phyloP scores from a whole-genome alignment of 1,284 basidiomycete species.

The Irpex sp. region DNA sequence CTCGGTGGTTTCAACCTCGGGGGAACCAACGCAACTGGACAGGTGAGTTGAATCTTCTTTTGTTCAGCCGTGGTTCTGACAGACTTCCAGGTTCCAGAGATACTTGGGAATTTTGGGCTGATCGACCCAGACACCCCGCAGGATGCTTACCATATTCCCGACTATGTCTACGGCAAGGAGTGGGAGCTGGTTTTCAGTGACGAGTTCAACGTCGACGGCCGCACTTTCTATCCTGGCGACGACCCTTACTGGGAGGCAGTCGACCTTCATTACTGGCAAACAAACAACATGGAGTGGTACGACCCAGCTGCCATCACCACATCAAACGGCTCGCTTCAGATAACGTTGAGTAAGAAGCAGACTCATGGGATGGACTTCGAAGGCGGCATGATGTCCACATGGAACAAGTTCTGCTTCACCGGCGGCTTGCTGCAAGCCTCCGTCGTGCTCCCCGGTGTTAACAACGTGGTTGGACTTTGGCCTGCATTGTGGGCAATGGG shows the following conservation, averaged over 20 bases:
- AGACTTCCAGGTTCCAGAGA: constrained; percentile 14
- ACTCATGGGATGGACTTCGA: constrained; percentile 50
- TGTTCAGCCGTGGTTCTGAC: background rate
- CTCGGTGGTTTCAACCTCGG: constrained; percentile 62
- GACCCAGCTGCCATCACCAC: constrained; percentile 57
- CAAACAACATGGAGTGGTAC: constrained; percentile 50
- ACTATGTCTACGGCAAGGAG: constrained; percentile 32
- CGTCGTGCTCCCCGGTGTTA: constrained; percentile 58
- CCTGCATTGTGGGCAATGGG: constrained; percentile 79
- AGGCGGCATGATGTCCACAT: constrained; percentile 29
- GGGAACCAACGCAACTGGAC: constrained; percentile 70
- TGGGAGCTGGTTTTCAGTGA: constrained; percentile 47
- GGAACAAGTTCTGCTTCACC: constrained; percentile 82
- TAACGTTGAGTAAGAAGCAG: constrained; percentile 44
- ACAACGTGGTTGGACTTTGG: constrained; percentile 58
- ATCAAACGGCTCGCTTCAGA: constrained; percentile 45
- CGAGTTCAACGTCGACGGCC: constrained; percentile 49
- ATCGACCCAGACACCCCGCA: constrained; percentile 67
- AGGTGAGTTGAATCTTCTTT: constrained; percentile 39
- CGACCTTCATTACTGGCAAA: constrained; percentile 58
- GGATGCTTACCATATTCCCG: constrained; percentile 27
- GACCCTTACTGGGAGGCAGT: constrained; percentile 49
- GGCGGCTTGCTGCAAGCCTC: constrained; percentile 66
- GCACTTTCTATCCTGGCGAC: constrained; percentile 46
- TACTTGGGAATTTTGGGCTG: constrained; percentile 45